These are phyloP conservation scores for Eucalyptus melliodora DNA, from an alignment of 345 rosid genomes.

Conservation along the genomic window DNA sequence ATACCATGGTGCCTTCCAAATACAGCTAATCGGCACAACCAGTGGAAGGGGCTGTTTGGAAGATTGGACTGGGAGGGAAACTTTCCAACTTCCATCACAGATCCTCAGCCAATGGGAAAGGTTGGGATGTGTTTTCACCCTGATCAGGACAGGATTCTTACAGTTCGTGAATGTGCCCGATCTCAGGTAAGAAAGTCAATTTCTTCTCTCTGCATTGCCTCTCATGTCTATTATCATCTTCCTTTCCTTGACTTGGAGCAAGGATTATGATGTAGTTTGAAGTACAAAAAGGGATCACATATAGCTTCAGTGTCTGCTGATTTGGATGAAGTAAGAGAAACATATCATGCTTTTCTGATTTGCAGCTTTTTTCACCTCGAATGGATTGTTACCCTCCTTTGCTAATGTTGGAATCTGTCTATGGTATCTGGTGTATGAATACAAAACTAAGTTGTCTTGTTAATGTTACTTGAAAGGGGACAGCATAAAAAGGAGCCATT, in stretches of 20 bases:
- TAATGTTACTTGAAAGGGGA: neutral
- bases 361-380: neutral
- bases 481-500: neutral
- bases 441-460: neutral
- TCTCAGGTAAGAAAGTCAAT: conserved; percentile 45
- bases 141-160: conserved; percentile 72
- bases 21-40: conserved; percentile 65
- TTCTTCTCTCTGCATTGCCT: neutral
- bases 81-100: conserved; percentile 80
- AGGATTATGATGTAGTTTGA: neutral
- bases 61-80: conserved; percentile 93
- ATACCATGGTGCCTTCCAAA: conserved; percentile 81
- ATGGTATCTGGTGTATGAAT: neutral
- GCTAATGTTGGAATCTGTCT: neutral
- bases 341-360: neutral
- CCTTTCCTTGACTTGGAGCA: neutral
- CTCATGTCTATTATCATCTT: neutral
- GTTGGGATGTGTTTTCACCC: conserved; percentile 98
- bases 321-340: neutral
- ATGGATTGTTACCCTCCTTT: neutral
- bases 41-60: conserved; percentile 88
- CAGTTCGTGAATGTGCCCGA: conserved; percentile 86
- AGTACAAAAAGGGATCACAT: neutral
- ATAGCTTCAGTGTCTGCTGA: neutral
- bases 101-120: conserved; percentile 92